phyloP scores from a whole-genome alignment of 73 alveolate genomes.

The Tetrahymena thermophila region DNA sequence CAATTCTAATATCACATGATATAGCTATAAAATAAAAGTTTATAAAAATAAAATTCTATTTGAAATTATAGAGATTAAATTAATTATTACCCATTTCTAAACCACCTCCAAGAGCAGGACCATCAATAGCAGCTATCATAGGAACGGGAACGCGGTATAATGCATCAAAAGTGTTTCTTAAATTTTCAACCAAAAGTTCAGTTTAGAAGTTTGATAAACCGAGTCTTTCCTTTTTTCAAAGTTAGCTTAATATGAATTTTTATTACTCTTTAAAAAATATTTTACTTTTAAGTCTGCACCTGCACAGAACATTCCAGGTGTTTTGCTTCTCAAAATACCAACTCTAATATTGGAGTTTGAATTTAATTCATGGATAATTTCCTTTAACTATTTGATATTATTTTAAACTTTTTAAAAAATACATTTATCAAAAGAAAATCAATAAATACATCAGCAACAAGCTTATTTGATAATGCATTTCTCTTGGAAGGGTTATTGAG shows the following conservation, averaged over 20 bases:
- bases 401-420: too few species aligned
- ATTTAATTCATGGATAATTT: slow-evolving; percentile 38
- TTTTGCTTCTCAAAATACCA: slow-evolving; percentile 50
- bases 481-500: slow-evolving; percentile 47
- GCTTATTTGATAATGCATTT: slow-evolving; percentile 59
- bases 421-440: neutral
- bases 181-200: slow-evolving; percentile 54
- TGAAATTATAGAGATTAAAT: too few species aligned
- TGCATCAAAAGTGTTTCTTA: slow-evolving; percentile 67
- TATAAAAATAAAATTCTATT: neutral
- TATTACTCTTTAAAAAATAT: neutral
- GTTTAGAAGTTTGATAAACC: slow-evolving; percentile 66
- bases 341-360: slow-evolving; percentile 11
- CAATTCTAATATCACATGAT: slow-evolving; percentile 86
- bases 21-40: slow-evolving; percentile 23
- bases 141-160: slow-evolving; percentile 77
- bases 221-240: slow-evolving; percentile 60
- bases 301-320: slow-evolving; percentile 68
- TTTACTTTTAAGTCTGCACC: slow-evolving; percentile 66
- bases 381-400: neutral
- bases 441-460: slow-evolving; percentile 27
- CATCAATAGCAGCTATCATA: slow-evolving; percentile 82
- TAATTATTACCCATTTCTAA: slow-evolving; percentile 46
- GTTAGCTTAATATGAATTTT: neutral
- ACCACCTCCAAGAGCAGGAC: slow-evolving; percentile 94